A percentile compares a stretch with the other conserved stretches of the same genome.
Evolutionary conservation across 2,329 filamentous ascomycete genomes (phyloP).

Genomic region (Raffaelea deltoideospora): DNA sequence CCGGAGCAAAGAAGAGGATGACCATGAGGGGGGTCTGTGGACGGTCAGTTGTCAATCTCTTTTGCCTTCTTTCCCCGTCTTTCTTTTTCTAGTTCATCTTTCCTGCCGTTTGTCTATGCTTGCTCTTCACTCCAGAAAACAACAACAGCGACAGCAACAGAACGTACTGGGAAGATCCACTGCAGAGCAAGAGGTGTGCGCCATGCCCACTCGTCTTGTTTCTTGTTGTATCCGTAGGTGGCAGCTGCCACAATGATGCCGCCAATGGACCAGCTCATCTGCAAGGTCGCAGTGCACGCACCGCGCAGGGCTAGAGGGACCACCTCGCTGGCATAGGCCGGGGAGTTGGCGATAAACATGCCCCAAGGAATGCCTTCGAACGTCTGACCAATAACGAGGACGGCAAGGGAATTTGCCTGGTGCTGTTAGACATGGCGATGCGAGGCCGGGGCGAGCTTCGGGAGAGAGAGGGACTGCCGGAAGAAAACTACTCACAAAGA

Average conservation of each 20-base stretch:
- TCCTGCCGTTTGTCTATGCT: no score
- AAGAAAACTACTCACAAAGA: conserved; percentile 25
- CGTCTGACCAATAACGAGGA: conserved; percentile 37
- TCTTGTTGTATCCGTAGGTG: conserved; percentile 35
- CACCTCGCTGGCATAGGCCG: conserved; percentile 47
- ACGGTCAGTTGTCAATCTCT: no score
- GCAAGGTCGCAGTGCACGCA: conserved; percentile 44
- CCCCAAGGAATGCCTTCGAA: conserved; percentile 51
- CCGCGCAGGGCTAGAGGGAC: conserved; percentile 42
- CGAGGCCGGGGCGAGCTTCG: no score
- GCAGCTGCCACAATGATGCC: conserved; percentile 43
- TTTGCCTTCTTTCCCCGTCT: no score
- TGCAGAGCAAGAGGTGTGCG: conserved; percentile 39
- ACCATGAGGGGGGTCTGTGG: conserved; percentile 25
- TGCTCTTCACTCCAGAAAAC: background rate
- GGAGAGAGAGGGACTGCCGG: conserved; percentile 30
- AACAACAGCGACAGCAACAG: background rate
- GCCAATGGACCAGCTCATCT: conserved; percentile 53
- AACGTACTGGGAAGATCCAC: conserved; percentile 38
- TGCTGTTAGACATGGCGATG: conserved; percentile 4
- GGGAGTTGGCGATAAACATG: conserved; percentile 50
- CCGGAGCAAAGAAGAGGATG: conserved; percentile 33
- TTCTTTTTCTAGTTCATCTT: no score
- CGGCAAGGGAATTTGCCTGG: background rate
- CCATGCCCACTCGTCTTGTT: conserved; percentile 19